Percentiles rank a stretch among this genome's conserved stretches.
Conservation (phyloP, 352 stramenopile species). For the Phytophthora idaei region DNA sequence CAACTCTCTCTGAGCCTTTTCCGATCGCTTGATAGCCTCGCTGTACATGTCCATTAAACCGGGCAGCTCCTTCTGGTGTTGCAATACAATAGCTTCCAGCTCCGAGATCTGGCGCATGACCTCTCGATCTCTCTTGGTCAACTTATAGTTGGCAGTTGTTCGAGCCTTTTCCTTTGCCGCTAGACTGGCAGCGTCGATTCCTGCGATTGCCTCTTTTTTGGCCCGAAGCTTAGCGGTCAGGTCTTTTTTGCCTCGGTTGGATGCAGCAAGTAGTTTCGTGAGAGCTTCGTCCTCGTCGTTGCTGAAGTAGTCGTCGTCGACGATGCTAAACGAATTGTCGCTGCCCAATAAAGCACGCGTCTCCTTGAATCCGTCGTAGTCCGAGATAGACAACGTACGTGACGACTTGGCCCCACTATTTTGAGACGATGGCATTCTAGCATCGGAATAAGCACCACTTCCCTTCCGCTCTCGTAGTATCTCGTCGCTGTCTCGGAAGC, state of each 20-base stretch:
- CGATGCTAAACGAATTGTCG: conserved; percentile 25
- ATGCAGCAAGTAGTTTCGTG: conserved; percentile 34
- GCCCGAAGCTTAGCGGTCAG: conserved; percentile 25
- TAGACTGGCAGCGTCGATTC: conserved; percentile 34
- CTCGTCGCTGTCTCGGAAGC: conserved; percentile 23
- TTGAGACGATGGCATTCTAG: conserved; percentile 22
- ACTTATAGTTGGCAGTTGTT: conserved; percentile 38
- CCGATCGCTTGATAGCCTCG: conserved; percentile 39
- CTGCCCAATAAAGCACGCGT: conserved; percentile 28
- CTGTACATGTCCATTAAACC: conserved; percentile 50
- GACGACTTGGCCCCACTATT: conserved; percentile 32
- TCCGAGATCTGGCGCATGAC: conserved; percentile 52
- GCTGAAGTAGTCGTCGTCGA: conserved; percentile 12
- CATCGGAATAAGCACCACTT: background rate
- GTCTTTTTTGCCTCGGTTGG: conserved; percentile 29
- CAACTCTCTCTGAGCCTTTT: conserved; percentile 38
- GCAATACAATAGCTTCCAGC: conserved; percentile 50
- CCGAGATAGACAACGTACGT: conserved; percentile 32
- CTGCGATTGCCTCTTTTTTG: conserved; percentile 37
- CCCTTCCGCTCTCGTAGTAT: conserved; percentile 5
- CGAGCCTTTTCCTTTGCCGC: conserved; percentile 26
- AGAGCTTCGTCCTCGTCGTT: conserved; percentile 38
- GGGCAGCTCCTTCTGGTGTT: conserved; percentile 55
- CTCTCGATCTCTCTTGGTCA: conserved; percentile 38
- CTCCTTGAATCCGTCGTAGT: conserved; percentile 35